Evolutionary conservation across 768 basidiomycete genomes (phyloP), one percentile per base, ranked within the genome.

Genomic region (Mycena belliarum): DNA sequence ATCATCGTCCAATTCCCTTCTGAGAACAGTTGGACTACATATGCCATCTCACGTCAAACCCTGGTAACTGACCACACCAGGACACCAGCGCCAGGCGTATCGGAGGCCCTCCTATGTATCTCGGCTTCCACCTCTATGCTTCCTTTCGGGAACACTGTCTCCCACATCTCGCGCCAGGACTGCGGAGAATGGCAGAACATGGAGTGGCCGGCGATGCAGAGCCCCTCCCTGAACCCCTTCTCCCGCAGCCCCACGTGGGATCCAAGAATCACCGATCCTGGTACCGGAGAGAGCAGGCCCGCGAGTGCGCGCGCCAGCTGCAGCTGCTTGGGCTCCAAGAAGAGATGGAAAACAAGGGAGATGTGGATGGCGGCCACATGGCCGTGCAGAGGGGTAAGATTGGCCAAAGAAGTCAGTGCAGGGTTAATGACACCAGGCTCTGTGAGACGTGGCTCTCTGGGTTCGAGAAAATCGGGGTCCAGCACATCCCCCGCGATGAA

Each of bases 401-500:
- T 73, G 1, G 55, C 72, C 24, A 82, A 50, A 3, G 67, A 63
- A 3, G 64, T 33, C 44, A 81, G 57, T 41, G 62, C 59, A 1
- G 57, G 51, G 7, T 60, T 49, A 71, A 18, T 41, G 38, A 24
- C 25, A 15, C 18, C 66, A 32, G 70, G 66, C 10, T 65, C 62
- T 0, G 64, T 61, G 38, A 24, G 18, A 15, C 18, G 66, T 28
- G 70, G 66, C 10, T 65, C 62, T 0, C 63, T 61, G 10, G 75
- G 73, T 20, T 66, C 66, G 24, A 87, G 75, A 45, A 81, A 73
- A 9, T 61, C 54, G 11, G 78, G 69, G 59, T 85, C 75, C 45
- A 89, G 79, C 0, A 70, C 74, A 55, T 89, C 78, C 0, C 86
- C 87, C 8, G 75, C 69, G 16, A 88, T 55, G 64, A 89, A 88